Evolutionary conservation across 495 filamentous ascomycete species (phyloP).

Genomic region (Talaromyces liani): DNA sequence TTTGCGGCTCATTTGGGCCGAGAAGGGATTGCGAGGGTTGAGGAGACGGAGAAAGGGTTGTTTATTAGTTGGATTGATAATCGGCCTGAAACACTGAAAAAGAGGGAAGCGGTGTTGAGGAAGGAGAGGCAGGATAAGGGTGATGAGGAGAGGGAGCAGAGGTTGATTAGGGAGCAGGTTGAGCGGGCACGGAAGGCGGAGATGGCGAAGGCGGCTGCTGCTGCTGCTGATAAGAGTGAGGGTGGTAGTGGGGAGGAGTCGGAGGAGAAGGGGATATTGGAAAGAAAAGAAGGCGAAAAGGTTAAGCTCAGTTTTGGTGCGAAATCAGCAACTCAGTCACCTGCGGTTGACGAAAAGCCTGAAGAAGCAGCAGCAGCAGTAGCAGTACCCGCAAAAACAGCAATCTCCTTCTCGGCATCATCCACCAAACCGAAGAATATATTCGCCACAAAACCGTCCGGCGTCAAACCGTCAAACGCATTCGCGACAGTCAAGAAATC

Average conservation of each 20-base stretch:
- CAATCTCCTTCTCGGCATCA: slow-evolving; percentile 49
- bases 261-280: slow-evolving; percentile 44
- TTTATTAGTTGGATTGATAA: slow-evolving; percentile 89
- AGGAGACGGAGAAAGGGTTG: slow-evolving; percentile 81
- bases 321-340: background rate
- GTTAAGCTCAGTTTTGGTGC: slow-evolving; percentile 58
- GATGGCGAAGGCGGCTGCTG: slow-evolving; percentile 37
- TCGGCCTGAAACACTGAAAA: slow-evolving; percentile 69
- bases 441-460: slow-evolving; percentile 44
- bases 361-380: background rate
- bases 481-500: slow-evolving; percentile 50
- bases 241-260: slow-evolving; percentile 40
- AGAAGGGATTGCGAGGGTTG: slow-evolving; percentile 77
- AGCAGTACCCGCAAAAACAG: slow-evolving; percentile 30
- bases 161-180: slow-evolving; percentile 71
- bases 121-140: slow-evolving; percentile 82
- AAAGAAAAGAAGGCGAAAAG: slow-evolving; percentile 73
- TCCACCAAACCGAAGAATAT: slow-evolving; percentile 69
- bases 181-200: slow-evolving; percentile 52
- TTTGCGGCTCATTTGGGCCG: slow-evolving; percentile 78
- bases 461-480: slow-evolving; percentile 41
- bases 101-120: slow-evolving; percentile 70
- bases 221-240: slow-evolving; percentile 28
- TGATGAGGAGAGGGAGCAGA: slow-evolving; percentile 83
- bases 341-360: background rate